A percentile compares a stretch with the other conserved stretches of the same genome.
phyloP scores from a whole-genome alignment of 2,329 filamentous ascomycete species.

The Sodiomyces alkalinus region DNA sequence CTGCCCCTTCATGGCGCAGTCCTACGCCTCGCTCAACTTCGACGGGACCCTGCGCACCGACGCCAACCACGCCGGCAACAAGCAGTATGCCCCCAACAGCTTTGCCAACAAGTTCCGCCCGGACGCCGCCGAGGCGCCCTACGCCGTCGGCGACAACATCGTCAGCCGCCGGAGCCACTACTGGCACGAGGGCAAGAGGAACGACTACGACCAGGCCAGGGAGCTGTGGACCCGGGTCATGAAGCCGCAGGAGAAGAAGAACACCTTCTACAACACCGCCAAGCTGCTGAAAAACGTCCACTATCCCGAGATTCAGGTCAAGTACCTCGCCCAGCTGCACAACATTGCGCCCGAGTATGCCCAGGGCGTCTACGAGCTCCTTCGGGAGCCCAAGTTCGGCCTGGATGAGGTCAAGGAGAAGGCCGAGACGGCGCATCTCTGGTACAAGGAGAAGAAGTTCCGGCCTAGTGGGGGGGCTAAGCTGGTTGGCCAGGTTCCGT shows the following conservation, averaged over 20 bases:
- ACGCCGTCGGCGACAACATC: slow-evolving; percentile 31
- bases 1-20: slow-evolving; percentile 25
- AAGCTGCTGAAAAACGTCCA: slow-evolving; percentile 26
- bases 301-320: slow-evolving; percentile 27
- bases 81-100: slow-evolving; percentile 35
- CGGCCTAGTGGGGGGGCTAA: slow-evolving; percentile 12
- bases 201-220: slow-evolving; percentile 34
- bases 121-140: slow-evolving; percentile 32
- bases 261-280: slow-evolving; percentile 33
- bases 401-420: slow-evolving; percentile 28
- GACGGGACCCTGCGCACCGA: slow-evolving; percentile 32
- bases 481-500: neutral
- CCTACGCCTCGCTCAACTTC: slow-evolving; percentile 29
- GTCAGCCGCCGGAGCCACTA: slow-evolving; percentile 36
- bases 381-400: slow-evolving; percentile 26
- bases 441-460: slow-evolving; percentile 30
- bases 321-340: slow-evolving; percentile 36
- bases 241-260: slow-evolving; percentile 21
- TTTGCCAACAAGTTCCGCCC: slow-evolving; percentile 34
- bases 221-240: slow-evolving; percentile 34
- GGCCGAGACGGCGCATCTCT: slow-evolving; percentile 25
- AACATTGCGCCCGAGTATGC: slow-evolving; percentile 31
- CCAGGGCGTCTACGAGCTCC: slow-evolving; percentile 26
- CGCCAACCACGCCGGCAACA: slow-evolving; percentile 28
- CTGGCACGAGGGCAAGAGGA: slow-evolving; percentile 36